Evolutionary conservation across 345 rosid species (phyloP).

Genomic region (Mallotus nudiflorus): DNA sequence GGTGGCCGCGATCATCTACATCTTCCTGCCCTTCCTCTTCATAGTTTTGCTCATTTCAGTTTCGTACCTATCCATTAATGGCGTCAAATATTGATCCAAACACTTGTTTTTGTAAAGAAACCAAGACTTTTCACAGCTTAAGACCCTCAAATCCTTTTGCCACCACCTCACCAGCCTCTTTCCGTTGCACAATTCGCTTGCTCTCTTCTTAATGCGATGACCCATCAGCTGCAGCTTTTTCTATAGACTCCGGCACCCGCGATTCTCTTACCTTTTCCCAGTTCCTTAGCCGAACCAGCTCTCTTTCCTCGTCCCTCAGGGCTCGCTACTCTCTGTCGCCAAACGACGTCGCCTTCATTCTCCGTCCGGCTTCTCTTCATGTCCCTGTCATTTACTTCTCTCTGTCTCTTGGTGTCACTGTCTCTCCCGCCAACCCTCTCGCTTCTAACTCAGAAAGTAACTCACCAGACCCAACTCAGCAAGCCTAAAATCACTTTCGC

Average conservation of each 20-base stretch:
- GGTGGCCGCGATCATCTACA: no score
- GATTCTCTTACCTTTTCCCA: conserved; percentile 43
- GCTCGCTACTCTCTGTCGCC: conserved; percentile 40
- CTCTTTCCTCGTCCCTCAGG: conserved; percentile 50
- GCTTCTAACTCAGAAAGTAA: conserved; percentile 55
- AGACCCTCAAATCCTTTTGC: conserved; percentile 50
- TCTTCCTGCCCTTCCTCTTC: no score
- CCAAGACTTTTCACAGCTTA: conserved; percentile 53
- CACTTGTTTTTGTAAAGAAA: conserved; percentile 48
- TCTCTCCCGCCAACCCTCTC: conserved; percentile 77
- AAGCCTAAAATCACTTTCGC: conserved; percentile 75
- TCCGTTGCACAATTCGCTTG: conserved; percentile 46
- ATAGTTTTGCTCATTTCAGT: no score
- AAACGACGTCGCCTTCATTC: conserved; percentile 64
- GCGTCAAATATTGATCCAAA: conserved; percentile 38
- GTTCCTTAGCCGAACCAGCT: conserved; percentile 37
- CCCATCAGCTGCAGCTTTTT: conserved; percentile 34
- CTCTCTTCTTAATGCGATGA: conserved; percentile 48
- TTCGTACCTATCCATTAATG: not conserved
- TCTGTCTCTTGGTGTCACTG: conserved; percentile 61
- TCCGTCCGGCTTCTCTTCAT: conserved; percentile 58
- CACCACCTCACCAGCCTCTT: conserved; percentile 48
- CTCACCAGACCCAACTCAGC: conserved; percentile 53
- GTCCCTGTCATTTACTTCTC: conserved; percentile 71
- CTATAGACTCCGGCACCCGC: conserved; percentile 47